Evolutionary conservation across 129 eudicot species (phyloP).

Genomic region (Flaveria robusta): DNA sequence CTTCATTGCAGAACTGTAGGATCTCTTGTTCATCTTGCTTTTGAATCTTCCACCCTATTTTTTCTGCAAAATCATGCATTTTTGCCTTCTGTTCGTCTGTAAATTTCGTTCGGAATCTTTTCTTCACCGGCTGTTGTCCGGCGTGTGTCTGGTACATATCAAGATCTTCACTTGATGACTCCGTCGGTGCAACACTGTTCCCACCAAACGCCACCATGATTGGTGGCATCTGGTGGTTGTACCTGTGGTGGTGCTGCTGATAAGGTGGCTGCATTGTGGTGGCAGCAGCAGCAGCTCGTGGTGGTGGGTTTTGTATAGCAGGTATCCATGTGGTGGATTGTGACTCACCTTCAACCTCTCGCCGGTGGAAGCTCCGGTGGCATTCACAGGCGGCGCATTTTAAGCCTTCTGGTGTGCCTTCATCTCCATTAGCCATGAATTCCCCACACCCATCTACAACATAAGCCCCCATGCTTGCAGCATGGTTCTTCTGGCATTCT

Average conservation of each 20-base stretch:
- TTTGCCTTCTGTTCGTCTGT: constrained; percentile 62
- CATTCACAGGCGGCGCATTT: constrained; percentile 87
- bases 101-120: constrained; percentile 77
- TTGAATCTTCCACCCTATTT: constrained; percentile 75
- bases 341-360: constrained; percentile 50
- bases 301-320: constrained; percentile 22
- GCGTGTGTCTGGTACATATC: constrained; percentile 45
- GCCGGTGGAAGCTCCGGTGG: constrained; percentile 78
- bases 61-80: constrained; percentile 69
- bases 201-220: constrained; percentile 70
- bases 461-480: constrained; percentile 66
- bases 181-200: constrained; percentile 45
- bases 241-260: constrained; percentile 39
- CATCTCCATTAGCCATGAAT: constrained; percentile 79
- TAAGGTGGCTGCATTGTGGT: constrained; percentile 11
- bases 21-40: constrained; percentile 79
- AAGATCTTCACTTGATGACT: constrained; percentile 85
- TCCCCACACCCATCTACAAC: constrained; percentile 83
- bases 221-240: constrained; percentile 40
- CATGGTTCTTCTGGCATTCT: constrained; percentile 79
- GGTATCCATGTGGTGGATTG: constrained; percentile 21
- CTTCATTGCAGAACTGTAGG: constrained; percentile 53
- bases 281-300: constrained; percentile 22
- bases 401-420: constrained; percentile 53
- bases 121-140: constrained; percentile 45